Base-by-base conservation (phyloP, 495 filamentous ascomycete genomes). In the Pseudevernia furfuracea region DNA sequence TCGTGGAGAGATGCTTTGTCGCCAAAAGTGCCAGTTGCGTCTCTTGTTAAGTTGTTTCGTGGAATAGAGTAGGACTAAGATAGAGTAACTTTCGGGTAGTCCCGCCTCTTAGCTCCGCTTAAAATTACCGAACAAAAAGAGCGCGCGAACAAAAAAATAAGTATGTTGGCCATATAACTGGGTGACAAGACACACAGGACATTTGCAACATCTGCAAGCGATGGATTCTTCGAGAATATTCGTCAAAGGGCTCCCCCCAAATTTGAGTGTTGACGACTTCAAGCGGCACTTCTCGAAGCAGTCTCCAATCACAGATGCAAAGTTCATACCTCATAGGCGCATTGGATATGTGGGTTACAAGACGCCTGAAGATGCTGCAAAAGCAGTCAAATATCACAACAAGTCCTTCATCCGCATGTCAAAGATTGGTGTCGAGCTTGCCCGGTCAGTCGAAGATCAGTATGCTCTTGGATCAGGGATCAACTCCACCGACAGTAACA, bases 321-420 rank as follows among this genome's bases (percentile, higher is more conserved):
- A 92, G 80, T 82, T 96, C 65, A 87, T 97, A 73, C 85, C 92
- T 25, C 83, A 89, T 69, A 84, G 94, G 70, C 83, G 91, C 62
- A 96, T 98, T 77, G 94, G 92, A 68, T 99, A 96, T 81, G 85
- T 99, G 65, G 94, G 94, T 65, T 97, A 92, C 80, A 93, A 89
- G 76, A 90, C 83, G 60, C 79, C 85, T 52, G 84, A 92, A 66
- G 88, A 88, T 69, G 94, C 94, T 58, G 76, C 81, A 53, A 81
- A 85, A 68, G 94, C 94, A 57, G 88, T 93, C 67, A 90, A 89
- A 71, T 96, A 96, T 77, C 96, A 96, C 83, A 92, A 99, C 78
- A 89, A 85, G 71, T 84, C 92, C 65, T 98, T 92, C 75, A 89
- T 98, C 66, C 90, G 91, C 65, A 95, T 96, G 92, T 95, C 92